Evolutionary conservation across 129 eudicot species (phyloP), one percentile per base, ranked within the genome.

Genomic region (Centella asiatica): DNA sequence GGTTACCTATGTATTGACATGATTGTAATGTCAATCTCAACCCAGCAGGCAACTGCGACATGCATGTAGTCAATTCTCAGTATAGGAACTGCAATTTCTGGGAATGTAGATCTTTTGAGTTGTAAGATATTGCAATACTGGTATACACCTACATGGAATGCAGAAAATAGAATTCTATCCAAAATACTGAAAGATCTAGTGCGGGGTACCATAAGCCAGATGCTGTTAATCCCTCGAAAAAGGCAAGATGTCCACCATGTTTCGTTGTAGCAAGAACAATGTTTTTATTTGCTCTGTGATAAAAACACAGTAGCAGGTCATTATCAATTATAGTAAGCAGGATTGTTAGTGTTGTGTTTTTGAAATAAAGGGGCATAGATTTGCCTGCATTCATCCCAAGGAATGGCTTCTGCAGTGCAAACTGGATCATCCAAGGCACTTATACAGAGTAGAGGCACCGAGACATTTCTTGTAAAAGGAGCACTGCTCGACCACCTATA

Each of bases 381-480:
- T 31, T 78, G 85, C 99, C 96, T 80, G 88, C 99, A 92, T 58
- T 92, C 99, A 69, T 92, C 96, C 90, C 90, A 92, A 4, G 99
- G 99, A 74, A 92, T 87, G 68, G 99, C 96, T 73, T 92, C 99
- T 31, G 69, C 72, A 15, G 99, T 92, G 74, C 99, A 92, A 25
- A 92, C 70, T 23, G 99, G 99, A 72, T 92, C 99, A 65, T 92
- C 99, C 70, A 87, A 80, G 49, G 99, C 77, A 80, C 87, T 87
- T 47, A 92, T 80, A 74, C 99, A 92, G 29, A 92, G 85, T 49
- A 92, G 82, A 59, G 99, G 99, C 33, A 87, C 80, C 3, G 82
- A 49, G 47, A 92, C 96, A 44, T 73, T 69, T n/a, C 80, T 79
- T 49, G 85, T 78, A 74, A 57, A 87, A 70, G 76, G 61, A 44